Evolutionary conservation across 2,329 filamentous ascomycete genomes (phyloP), one percentile per base, ranked within the genome.

Genomic region (Monilinia vaccinii-corymbosi): DNA sequence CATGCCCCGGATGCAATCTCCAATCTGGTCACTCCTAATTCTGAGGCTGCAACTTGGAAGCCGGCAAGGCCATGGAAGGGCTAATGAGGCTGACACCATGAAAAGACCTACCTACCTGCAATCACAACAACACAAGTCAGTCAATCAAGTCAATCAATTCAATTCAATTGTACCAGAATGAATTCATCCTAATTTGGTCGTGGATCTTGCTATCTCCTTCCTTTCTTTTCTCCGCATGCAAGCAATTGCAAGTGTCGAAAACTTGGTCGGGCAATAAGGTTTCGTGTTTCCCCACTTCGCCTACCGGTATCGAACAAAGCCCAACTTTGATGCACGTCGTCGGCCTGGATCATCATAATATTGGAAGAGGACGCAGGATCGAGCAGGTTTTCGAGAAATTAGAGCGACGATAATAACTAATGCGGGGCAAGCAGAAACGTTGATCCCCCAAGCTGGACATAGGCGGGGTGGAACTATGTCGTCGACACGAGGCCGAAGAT

Each of bases 401-500:
- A 16, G 38, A 46, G 60, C 44, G 34, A 44, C 58, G 49, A 51
- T 62, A 58, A 28, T 47, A 57, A 56, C 56, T 47, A 49, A 70
- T 70, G 69, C 68, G 60, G 68, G 64, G 66, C 56, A 52, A 58
- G 49, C 52, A 60, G 57, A 60, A 55, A 49, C 40, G 36, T 56
- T 64, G 60, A 69, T 60, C 45, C 34, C 59, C 58, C 46, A 62
- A 59, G 51, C 51, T 56, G 66, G 67, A 68, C 65, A 66, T 66
- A 60, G 69, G 67, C 65, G 67, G 68, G 52, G 65, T 67, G 66
- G 65, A 70, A 70, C 11, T 70, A 83, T 83, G 78, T 76, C 80
- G 78, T 76, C 80, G 63, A 72, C 75, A 61, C 76, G 77, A 64
- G 74, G 78, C 60, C 77, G 81, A 71, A 79, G 84, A 62, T 84